Evolutionary conservation across 2,329 filamentous ascomycete genomes (phyloP).

Genomic region (Colletotrichum spinosum): DNA sequence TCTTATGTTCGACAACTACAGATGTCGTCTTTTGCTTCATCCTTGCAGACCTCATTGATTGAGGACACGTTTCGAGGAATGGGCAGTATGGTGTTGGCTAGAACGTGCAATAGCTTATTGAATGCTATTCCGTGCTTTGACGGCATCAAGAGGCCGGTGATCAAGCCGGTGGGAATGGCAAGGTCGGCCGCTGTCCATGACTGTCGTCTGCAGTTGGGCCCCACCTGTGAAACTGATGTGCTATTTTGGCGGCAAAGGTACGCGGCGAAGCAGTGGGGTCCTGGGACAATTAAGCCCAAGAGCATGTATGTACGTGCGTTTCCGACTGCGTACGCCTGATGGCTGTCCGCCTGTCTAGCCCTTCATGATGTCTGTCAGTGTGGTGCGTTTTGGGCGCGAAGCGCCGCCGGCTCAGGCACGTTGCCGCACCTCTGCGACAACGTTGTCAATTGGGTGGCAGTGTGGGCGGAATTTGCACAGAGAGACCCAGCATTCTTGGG

Average conservation of each 20-base stretch:
- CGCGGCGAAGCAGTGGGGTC: conserved; percentile 22
- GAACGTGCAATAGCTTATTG: too few relatives aligned
- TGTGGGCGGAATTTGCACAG: conserved; percentile 2
- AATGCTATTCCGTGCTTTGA: too few relatives aligned
- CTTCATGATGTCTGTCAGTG: conserved; percentile 15
- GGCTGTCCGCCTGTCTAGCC: conserved; percentile 2
- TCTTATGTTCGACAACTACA: too few relatives aligned
- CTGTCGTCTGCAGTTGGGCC: conserved; percentile 3
- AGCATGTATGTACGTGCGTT: conserved; percentile 18
- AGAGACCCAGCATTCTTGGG: not conserved
- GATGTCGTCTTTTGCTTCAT: too few relatives aligned
- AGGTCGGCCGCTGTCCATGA: too few relatives aligned
- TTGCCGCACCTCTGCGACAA: conserved; percentile 32
- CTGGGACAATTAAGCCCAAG: conserved; percentile 7
- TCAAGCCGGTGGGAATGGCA: too few relatives aligned
- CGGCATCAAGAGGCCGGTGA: too few relatives aligned
- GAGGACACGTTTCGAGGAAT: too few relatives aligned
- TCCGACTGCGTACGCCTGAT: conserved; percentile 13
- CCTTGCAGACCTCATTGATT: too few relatives aligned
- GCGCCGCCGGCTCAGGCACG: conserved; percentile 28
- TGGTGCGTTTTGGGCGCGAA: conserved; percentile 21
- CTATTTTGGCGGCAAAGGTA: conserved; percentile 33
- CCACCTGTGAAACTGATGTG: conserved; percentile 29
- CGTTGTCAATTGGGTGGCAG: not conserved
- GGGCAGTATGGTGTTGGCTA: too few relatives aligned